A percentile compares a stretch with the other conserved stretches of the same genome.
Evolutionary conservation across 768 basidiomycete genomes (phyloP).

Genomic region (Hericium erinaceus): DNA sequence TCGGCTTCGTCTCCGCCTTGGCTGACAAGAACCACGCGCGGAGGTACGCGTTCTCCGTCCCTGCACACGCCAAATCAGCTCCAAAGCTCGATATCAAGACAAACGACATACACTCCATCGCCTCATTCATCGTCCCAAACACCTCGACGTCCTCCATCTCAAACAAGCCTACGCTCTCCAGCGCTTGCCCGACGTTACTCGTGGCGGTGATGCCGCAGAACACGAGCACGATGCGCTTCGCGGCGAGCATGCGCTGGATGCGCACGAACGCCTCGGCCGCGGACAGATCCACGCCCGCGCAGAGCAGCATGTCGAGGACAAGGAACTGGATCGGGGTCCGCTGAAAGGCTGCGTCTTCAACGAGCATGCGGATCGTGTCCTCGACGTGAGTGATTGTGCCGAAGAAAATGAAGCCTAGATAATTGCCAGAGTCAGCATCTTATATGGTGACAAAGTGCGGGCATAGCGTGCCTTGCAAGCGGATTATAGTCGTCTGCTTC

Average conservation of each 20-base stretch:
- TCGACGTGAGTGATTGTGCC: slow-evolving; percentile 91
- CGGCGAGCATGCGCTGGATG: slow-evolving; percentile 70
- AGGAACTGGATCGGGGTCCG: slow-evolving; percentile 80
- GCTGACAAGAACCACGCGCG: slow-evolving; percentile 67
- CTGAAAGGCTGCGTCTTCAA: slow-evolving; percentile 64
- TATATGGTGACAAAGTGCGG: not conserved
- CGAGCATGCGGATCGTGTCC: slow-evolving; percentile 67
- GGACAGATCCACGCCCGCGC: slow-evolving; percentile 88
- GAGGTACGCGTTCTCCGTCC: slow-evolving; percentile 93
- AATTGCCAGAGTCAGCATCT: not conserved
- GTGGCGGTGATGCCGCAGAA: slow-evolving; percentile 74
- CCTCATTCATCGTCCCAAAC: slow-evolving; percentile 77
- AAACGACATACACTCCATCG: slow-evolving; percentile 72
- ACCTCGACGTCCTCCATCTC: slow-evolving; percentile 72
- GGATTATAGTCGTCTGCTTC: slow-evolving; percentile 80
- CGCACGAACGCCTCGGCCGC: slow-evolving; percentile 93
- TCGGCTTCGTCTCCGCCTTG: slow-evolving; percentile 39
- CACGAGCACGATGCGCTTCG: slow-evolving; percentile 74
- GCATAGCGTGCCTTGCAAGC: slow-evolving; percentile 57
- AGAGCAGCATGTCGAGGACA: slow-evolving; percentile 78
- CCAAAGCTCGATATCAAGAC: not conserved
- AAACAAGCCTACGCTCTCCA: slow-evolving; percentile 73
- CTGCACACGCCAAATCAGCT: slow-evolving; percentile 29
- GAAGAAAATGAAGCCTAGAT: slow-evolving; percentile 75
- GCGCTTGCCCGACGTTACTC: slow-evolving; percentile 58